Base-by-base conservation (phyloP, 2,329 filamentous ascomycete genomes). In the Daldinia eschscholtzii region DNA sequence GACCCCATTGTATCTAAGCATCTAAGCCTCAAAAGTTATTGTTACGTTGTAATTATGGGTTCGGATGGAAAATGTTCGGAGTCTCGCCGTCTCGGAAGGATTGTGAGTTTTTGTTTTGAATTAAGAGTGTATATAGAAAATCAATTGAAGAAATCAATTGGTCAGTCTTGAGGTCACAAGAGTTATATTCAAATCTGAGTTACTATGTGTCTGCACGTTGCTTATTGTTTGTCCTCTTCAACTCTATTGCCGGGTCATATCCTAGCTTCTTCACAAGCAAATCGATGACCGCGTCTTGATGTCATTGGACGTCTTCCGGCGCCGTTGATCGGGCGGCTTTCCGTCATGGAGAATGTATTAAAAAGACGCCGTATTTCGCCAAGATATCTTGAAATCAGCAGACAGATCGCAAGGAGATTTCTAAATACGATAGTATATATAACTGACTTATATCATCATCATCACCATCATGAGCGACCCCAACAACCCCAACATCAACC, bases 401-500 rank as follows among this genome's bases (percentile, higher is more conserved):
- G 28, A 57, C 20, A 23, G 23, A 41, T 52, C 26, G 4, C n/a
- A 13, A 57, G 37, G 9, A 42, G 6, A 59, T n/a, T 56, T 20
- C 20, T 12, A 15, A 57, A 26, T 26, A 9, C 12, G 44, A 44
- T 18, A 59, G 5, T 33, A 57, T 7, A 57, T 33, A 60, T 20
- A 12, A 37, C 55, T 4, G 39, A 30, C 41, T 35, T 35, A 23
- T 57, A 53, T 44, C 44, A 12, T 37, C 6, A 35, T n/a, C n/a
- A 12, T 1, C 4, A 23, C 15, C 23, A 72, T 23, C 53, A 77
- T 76, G 75, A 76, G 74, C 48, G 70, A 77, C 59, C 73, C 74
- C 3, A 70, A 68, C 15, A 77, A 77, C 62, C 73, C 73, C 18
- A 77, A 76, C 41, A 65, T 74, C 44, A 44, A 58, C 9, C 72